Evolutionary conservation across 306 rosid genomes (phyloP).

Genomic region (Lotus japonicus): DNA sequence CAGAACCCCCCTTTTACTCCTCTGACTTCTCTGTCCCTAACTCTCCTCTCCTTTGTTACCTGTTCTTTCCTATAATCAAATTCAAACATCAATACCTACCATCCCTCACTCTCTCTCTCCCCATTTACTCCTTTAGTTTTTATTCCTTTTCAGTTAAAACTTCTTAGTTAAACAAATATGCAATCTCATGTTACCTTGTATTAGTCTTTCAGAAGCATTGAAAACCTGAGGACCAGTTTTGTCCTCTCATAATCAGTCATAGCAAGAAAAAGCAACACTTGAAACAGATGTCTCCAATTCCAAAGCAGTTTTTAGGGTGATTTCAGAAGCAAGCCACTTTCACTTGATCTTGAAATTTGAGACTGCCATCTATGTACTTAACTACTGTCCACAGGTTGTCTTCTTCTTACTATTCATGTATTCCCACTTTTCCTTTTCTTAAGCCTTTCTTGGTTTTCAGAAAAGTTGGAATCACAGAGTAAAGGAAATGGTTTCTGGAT

Average conservation of each 20-base stretch:
- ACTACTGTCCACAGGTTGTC: not conserved
- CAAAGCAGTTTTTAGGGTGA: constrained; percentile 38
- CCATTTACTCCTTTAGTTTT: constrained; percentile 14
- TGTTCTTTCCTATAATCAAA: constrained; percentile 51
- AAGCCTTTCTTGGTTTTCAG: constrained; percentile 13
- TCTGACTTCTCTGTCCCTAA: constrained; percentile 41
- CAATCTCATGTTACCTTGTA: constrained; percentile 20
- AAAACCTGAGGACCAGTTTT: constrained; percentile 29
- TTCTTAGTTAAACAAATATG: constrained; percentile 3
- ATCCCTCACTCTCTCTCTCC: constrained; percentile 32
- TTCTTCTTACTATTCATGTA: not conserved
- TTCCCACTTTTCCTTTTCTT: constrained; percentile 11
- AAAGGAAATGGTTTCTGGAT: not conserved
- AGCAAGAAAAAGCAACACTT: constrained; percentile 23
- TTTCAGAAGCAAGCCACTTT: constrained; percentile 22
- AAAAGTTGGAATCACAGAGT: not conserved
- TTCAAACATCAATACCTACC: constrained; percentile 48
- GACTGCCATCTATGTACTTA: constrained; percentile 15
- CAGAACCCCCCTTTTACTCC: constrained; percentile 27
- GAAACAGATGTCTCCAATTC: constrained; percentile 38
- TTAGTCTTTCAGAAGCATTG: constrained; percentile 30
- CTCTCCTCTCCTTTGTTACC: constrained; percentile 35
- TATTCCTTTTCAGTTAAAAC: constrained; percentile 16
- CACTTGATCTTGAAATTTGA: constrained; percentile 29
- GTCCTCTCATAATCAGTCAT: constrained; percentile 38